Evolutionary conservation across 345 rosid species (phyloP).

Genomic region (Clarkia xantiana): DNA sequence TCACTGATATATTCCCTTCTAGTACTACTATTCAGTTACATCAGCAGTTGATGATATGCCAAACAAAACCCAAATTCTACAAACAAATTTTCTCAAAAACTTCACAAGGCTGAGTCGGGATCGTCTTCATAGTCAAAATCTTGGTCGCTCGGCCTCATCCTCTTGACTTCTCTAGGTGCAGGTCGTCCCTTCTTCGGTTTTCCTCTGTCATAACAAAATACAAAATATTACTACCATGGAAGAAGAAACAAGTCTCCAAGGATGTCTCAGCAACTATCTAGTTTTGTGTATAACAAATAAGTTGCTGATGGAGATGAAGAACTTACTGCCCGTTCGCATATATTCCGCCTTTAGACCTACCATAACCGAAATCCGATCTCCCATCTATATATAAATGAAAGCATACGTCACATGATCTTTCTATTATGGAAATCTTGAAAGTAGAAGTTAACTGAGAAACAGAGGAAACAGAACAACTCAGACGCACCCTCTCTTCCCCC

Average conservation of each 20-base stretch:
- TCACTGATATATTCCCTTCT: no score
- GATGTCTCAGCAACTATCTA: no score
- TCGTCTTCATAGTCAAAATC: constrained; percentile 94
- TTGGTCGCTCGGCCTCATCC: constrained; percentile 62
- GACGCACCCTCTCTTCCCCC: constrained; percentile 62
- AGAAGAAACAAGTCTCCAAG: no score
- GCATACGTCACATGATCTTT: constrained; percentile 3
- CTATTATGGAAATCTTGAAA: neutral
- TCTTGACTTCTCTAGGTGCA: constrained; percentile 59
- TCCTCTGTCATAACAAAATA: constrained; percentile 31
- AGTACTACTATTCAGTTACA: no score
- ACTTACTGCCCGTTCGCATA: constrained; percentile 65
- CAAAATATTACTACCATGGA: no score
- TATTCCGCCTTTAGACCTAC: constrained; percentile 49
- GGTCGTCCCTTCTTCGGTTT: constrained; percentile 97
- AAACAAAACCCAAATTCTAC: no score
- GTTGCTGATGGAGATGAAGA: neutral
- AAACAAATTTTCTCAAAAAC: neutral
- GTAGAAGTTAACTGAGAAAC: no score
- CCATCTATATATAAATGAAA: constrained; percentile 26
- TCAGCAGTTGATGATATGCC: no score
- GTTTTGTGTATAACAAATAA: no score
- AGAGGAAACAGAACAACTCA: constrained; percentile 2
- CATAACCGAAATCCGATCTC: constrained; percentile 37
- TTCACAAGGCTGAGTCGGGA: constrained; percentile 36